Conservation (phyloP, 164 flowering plant genomes). For the Liriodendron chinense region DNA sequence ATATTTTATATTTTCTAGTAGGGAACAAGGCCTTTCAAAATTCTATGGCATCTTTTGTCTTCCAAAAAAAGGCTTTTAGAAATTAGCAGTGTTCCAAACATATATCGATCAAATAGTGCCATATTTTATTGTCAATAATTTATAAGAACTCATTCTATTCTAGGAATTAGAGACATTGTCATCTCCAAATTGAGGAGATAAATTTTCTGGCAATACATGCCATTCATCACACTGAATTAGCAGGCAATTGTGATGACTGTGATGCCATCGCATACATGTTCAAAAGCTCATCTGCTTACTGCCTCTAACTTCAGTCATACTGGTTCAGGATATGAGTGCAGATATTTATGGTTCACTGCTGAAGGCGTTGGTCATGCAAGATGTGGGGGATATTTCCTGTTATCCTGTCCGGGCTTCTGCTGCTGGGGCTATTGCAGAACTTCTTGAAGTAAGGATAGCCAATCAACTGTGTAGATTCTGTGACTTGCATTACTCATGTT, state of each 20-base stretch:
- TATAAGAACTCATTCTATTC: neutral
- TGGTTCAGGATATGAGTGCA: conserved; percentile 60
- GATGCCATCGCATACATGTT: neutral
- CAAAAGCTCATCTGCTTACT: neutral
- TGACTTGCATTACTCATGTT: neutral
- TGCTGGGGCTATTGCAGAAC: conserved; percentile 68
- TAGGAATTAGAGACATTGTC: neutral
- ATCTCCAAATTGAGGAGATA: neutral
- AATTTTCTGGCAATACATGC: neutral
- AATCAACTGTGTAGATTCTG: neutral
- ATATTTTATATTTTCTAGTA: too few relatives aligned
- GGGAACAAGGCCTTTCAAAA: too few relatives aligned
- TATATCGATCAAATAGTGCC: too few relatives aligned
- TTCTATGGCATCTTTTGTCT: too few relatives aligned
- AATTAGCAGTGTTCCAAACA: too few relatives aligned
- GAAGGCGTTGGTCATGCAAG: conserved; percentile 55
- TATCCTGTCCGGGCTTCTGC: conserved; percentile 79
- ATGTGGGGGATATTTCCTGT: conserved; percentile 44
- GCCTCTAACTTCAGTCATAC: neutral
- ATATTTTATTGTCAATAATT: neutral
- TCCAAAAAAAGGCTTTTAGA: too few relatives aligned
- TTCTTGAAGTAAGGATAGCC: conserved; percentile 55
- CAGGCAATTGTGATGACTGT: neutral
- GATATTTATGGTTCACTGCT: conserved; percentile 61
- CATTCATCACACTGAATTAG: neutral